Base-by-base conservation (phyloP, 306 rosid genomes). In the Cucurbita maxima region DNA sequence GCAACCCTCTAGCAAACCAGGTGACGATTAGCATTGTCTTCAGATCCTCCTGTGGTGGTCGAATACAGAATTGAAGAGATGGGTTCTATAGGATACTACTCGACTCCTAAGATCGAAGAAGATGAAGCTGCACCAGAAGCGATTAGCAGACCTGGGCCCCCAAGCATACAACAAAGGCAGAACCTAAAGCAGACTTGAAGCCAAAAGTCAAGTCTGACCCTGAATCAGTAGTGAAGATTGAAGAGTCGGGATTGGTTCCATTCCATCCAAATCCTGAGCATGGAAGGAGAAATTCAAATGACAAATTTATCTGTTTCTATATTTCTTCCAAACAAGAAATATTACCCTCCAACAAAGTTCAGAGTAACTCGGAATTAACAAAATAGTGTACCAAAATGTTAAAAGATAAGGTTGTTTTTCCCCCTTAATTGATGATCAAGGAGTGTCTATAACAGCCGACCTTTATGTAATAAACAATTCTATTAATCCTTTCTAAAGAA, bases 101-200 rank as follows among this genome's bases (percentile, higher is more conserved):
- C 83, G 85, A 90, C 90, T 59, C 94, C 94, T n/a, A 86, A 86
- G 81, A 77, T 88, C 14, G 94, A 88, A 68, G 90, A 88, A 0
- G 94, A 88, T 0, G 86, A 86, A 19, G 85, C 80, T 16, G 90
- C 88, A 11, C 61, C 75, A 68, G 15, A n/a, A 48, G 41, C 7
- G 4, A 55, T 58, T 37, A 8, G 83, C 10, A 84, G 78, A 7
- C 79, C 89, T 13, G 55, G 81, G 73, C 48, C 54, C 10, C 75
- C 80, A 76, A 74, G 74, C 73, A 60, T 36, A 77, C 72, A 41
- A 63, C 61, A 5, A 76, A 53, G 57, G 43, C 38, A 14, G 53
- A 64, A 30, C 78, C 75, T 36, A 73, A 73, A 63, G 11, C 45
- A 37, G 77, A 71, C 37, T 4, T 10, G 38, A 66, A 78, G 77